Evolutionary conservation across 1,284 basidiomycete species (phyloP).

Genomic region (Moesziomyces sp.): DNA sequence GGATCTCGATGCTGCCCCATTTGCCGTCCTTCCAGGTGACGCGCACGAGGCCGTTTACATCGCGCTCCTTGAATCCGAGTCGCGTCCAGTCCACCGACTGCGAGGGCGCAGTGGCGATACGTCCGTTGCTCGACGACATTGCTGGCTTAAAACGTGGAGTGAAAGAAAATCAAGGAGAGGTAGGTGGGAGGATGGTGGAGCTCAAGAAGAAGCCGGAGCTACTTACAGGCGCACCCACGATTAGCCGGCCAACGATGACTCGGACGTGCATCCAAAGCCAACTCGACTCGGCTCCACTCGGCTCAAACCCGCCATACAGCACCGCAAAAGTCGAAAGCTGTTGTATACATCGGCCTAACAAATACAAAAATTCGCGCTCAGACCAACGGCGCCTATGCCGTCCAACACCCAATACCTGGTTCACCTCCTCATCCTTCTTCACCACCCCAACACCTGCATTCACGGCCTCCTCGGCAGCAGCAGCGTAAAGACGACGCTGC

Average conservation of each 20-base stretch:
- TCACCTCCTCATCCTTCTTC: no score
- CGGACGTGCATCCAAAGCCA: slow-evolving; percentile 6
- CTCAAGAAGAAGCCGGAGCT: background rate
- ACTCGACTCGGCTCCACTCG: no score
- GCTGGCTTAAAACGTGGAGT: background rate
- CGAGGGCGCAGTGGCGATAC: slow-evolving; percentile 45
- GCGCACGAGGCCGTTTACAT: slow-evolving; percentile 49
- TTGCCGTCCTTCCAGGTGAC: slow-evolving; percentile 54
- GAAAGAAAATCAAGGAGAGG: slow-evolving; percentile 1
- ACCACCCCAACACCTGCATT: no score
- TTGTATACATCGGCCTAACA: no score
- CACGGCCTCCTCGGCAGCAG: no score
- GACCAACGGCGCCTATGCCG: no score
- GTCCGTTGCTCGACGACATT: slow-evolving; percentile 29
- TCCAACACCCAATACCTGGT: no score
- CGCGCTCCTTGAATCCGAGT: slow-evolving; percentile 52
- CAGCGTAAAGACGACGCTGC: no score
- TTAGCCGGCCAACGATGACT: slow-evolving; percentile 12
- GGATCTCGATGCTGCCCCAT: slow-evolving; percentile 59
- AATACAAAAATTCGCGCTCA: no score
- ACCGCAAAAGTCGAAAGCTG: no score
- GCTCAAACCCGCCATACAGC: no score
- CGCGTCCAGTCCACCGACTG: slow-evolving; percentile 41
- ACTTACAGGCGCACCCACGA: no score
- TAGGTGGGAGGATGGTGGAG: background rate